These are phyloP conservation scores for Pichia sp. DNA, from an alignment of 1,139 yeast genomes.

Conservation along the genomic window DNA sequence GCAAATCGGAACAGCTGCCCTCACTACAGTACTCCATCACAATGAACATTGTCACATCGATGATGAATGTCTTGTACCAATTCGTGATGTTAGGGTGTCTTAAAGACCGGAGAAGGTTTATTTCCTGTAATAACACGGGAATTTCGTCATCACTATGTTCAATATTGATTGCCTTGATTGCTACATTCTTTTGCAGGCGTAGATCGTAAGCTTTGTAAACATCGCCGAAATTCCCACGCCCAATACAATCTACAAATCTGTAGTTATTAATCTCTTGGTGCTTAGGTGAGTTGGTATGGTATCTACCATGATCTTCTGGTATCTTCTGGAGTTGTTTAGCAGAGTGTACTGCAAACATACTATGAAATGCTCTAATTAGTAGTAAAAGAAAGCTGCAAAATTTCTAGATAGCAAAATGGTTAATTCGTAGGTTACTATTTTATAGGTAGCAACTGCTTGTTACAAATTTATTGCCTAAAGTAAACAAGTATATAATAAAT, in stretches of 20 bases:
- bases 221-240: slow-evolving; percentile 84
- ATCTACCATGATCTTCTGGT: slow-evolving; percentile 1
- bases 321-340: not conserved
- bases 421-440: not conserved
- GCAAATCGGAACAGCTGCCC: slow-evolving; percentile 78
- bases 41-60: slow-evolving; percentile 72
- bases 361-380: not conserved
- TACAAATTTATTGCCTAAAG: not conserved
- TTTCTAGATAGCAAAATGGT: not conserved
- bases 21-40: slow-evolving; percentile 94
- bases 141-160: slow-evolving; percentile 75
- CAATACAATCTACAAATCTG: slow-evolving; percentile 55
- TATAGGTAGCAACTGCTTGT: not conserved
- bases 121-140: slow-evolving; percentile 65
- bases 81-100: slow-evolving; percentile 61
- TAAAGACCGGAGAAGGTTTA: slow-evolving; percentile 63
- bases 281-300: not conserved
- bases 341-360: not conserved
- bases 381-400: slow-evolving; percentile 27
- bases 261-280: slow-evolving; percentile 19
- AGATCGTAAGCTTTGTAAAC: slow-evolving; percentile 58
- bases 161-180: slow-evolving; percentile 73
- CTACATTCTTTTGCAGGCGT: slow-evolving; percentile 42
- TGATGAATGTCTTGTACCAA: slow-evolving; percentile 60
- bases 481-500: not conserved